Evolutionary conservation across 192 early-diverging fungal species (phyloP), one percentile per base, ranked within the genome.

Genomic region (Kappamyces sp.): DNA sequence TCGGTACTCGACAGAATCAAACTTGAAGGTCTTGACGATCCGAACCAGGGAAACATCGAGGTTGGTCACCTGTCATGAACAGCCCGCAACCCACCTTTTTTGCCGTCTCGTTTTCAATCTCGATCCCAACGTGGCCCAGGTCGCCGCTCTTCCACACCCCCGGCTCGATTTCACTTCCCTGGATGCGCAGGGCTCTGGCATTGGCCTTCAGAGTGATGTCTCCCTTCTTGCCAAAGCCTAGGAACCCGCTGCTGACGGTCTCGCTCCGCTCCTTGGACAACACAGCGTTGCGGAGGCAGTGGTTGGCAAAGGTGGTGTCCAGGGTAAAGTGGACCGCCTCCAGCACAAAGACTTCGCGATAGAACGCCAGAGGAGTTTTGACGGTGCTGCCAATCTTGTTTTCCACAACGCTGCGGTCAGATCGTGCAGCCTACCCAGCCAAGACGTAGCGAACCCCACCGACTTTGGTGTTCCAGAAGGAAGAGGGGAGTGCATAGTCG

Each of bases 401-500:
- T 49, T 70, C 61, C 39, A 69, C 49, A 47, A 64, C 57, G 6
- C 65, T 58, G 23, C 23, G 10, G 9, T 7, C 10, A 35, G 49
- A 13, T 41, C 5, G 12, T 23, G 13, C 8, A 44, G 40, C 51
- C 60, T 57, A 75, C 74, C 67, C 68, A 15, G 61, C 59, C 10
- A 77, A 37, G 57, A 80, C 49, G 55, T 80, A 80, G 40, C 74
- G 48, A 12, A 80, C 55, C 3, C 78, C 74, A 33, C 78, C 78
- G 12, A 59, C 42, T 31, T 65, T 48, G 12, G 31, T 35, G 40
- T 62, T 62, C 72, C 70, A 74, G 44, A 72, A 74, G 7, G 66
- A 69, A 42, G 66, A 62, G 15, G 78, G 78, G 2, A 80, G 60
- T 9, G 65, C 59, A 63, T 12, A 2, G 2, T 12, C n/a, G n/a